Evolutionary conservation across 176 grass and related monocot species (phyloP).

Genomic region (Alopecurus myosuroides): DNA sequence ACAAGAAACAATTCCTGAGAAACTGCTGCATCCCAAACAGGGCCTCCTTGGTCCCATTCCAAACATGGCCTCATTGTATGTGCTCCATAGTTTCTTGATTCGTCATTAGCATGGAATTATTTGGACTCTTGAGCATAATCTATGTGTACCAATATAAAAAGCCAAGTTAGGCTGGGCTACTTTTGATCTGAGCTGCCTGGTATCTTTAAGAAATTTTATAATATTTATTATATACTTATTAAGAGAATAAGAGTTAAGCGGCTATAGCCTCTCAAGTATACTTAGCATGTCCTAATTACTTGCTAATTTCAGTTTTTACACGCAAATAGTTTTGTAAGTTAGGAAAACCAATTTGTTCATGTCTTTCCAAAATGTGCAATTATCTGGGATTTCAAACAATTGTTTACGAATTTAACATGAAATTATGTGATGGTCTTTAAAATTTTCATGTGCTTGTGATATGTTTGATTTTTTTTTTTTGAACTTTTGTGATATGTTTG

Average conservation of each 20-base stretch:
- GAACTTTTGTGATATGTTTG: not conserved
- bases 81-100: constrained; percentile 7
- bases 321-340: not conserved
- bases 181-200: not conserved
- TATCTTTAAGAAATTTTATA: not conserved
- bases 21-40: not conserved
- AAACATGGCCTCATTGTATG: not conserved
- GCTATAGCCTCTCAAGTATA: not conserved
- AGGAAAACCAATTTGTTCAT: not conserved
- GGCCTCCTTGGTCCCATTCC: not conserved
- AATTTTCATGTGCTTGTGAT: not conserved
- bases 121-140: not conserved
- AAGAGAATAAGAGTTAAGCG: not conserved
- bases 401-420: not conserved
- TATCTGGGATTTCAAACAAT: not conserved
- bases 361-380: not conserved
- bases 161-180: not conserved
- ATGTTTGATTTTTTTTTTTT: not conserved
- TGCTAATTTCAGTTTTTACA: not conserved
- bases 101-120: not conserved
- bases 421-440: not conserved
- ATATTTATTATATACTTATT: not conserved
- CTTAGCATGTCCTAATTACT: not conserved
- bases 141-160: not conserved
- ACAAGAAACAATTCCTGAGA: not conserved